A percentile compares a stretch with the other conserved stretches of the same genome.
Conservation (phyloP, 495 filamentous ascomycete genomes). For the Hypoxylon subgilvum region DNA sequence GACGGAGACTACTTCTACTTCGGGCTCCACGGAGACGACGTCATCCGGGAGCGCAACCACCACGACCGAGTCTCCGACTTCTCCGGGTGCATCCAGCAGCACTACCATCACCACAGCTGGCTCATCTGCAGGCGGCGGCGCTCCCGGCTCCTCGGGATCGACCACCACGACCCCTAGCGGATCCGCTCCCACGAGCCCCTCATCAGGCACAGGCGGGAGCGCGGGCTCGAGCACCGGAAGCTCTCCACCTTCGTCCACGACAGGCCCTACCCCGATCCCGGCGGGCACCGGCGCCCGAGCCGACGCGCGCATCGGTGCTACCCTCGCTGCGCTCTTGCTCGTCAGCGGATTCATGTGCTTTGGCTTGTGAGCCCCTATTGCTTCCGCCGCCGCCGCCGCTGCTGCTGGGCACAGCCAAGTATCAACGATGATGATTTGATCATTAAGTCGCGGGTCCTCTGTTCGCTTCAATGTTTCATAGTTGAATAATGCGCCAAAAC, state of each 20-base stretch:
- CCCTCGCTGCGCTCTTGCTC: conserved; percentile 28
- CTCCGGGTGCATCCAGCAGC: background rate
- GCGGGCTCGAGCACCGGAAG: background rate
- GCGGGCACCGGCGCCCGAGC: conserved; percentile 17
- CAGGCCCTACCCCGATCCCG: conserved; percentile 12
- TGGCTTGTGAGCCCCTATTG: conserved; percentile 38
- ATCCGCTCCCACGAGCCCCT: background rate
- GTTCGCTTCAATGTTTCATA: background rate
- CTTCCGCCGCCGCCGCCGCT: no score
- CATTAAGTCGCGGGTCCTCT: background rate
- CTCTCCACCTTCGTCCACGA: background rate
- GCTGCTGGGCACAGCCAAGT: background rate
- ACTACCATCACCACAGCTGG: background rate
- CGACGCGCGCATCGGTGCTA: conserved; percentile 28
- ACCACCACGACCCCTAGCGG: conserved; percentile 4
- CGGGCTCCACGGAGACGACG: background rate
- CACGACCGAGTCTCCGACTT: conserved; percentile 2
- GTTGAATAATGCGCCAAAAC: conserved; percentile 8
- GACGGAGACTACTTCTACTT: conserved; percentile 13
- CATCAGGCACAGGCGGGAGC: background rate
- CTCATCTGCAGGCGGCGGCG: background rate
- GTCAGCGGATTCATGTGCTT: conserved; percentile 31
- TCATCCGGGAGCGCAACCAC: background rate
- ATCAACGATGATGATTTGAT: conserved; percentile 13
- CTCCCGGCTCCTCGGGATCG: background rate